Conservation (phyloP, 805 yeast species). For the Dipodascopsis uninucleata region DNA sequence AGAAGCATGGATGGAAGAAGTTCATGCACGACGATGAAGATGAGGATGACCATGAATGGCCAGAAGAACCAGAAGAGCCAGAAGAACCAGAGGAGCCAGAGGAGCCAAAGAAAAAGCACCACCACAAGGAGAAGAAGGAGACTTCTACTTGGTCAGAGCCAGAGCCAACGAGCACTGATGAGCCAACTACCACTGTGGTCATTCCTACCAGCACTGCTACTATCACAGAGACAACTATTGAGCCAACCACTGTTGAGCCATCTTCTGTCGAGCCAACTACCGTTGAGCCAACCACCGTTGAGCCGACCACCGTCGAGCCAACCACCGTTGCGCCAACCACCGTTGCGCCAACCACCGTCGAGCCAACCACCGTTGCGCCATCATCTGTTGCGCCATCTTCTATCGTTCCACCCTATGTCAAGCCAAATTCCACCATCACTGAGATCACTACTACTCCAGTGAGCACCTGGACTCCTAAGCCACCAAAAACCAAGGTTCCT, state of each 20-base stretch:
- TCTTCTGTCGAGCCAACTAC: too few species aligned
- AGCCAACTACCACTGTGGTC: not conserved
- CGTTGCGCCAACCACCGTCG: not conserved
- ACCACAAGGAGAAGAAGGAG: slow-evolving; percentile 2
- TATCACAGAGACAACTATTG: not conserved
- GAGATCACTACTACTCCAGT: not conserved
- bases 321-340: not conserved
- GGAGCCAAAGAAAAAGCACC: not conserved
- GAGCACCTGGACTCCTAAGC: not conserved
- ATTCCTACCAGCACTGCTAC: not conserved
- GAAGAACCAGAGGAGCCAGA: not conserved
- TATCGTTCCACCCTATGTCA: too few species aligned
- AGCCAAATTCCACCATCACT: too few species aligned
- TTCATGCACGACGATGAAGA: not conserved
- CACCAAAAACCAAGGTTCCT: not conserved
- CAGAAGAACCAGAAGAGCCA: slow-evolving; percentile 1
- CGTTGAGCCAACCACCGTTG: not conserved
- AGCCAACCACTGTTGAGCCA: too few species aligned
- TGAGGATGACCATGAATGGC: not conserved
- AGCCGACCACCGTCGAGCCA: slow-evolving; percentile 1
- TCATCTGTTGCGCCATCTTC: not conserved
- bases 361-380: not conserved
- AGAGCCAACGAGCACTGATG: not conserved
- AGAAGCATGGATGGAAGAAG: not conserved
- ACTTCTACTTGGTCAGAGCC: not conserved